phyloP scores from a whole-genome alignment of 2,329 filamentous ascomycete species.

The Fusarium metavorans region DNA sequence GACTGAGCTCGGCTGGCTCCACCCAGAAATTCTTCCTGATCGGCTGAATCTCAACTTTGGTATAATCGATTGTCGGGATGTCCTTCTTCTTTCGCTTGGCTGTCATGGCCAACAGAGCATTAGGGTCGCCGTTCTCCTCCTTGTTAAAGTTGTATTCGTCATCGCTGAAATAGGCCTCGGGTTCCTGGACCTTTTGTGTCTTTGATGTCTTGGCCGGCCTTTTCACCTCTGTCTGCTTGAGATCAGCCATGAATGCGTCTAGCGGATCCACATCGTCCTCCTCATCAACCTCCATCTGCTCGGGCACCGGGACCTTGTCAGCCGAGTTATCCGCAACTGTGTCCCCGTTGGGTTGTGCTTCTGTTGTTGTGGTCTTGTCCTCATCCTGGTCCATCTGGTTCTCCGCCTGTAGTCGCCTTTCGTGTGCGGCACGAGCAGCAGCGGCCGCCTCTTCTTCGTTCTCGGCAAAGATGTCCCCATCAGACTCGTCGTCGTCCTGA shows the following conservation, averaged over 20 bases:
- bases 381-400: conserved; percentile 60
- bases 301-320: conserved; percentile 43
- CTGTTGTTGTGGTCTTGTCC: conserved; percentile 41
- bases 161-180: conserved; percentile 89
- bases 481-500: conserved; percentile 77
- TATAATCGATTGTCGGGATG: conserved; percentile 87
- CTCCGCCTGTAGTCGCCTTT: conserved; percentile 75
- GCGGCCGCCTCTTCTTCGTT: conserved; percentile 91
- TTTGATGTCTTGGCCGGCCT: conserved; percentile 46
- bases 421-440: conserved; percentile 85
- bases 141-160: conserved; percentile 74
- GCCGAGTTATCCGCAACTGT: conserved; percentile 39
- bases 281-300: conserved; percentile 69
- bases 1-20: conserved; percentile 84
- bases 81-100: conserved; percentile 92
- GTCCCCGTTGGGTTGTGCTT: conserved; percentile 47
- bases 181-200: conserved; percentile 71
- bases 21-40: conserved; percentile 97
- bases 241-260: conserved; percentile 94
- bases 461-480: conserved; percentile 80
- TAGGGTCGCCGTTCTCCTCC: conserved; percentile 61
- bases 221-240: conserved; percentile 66
- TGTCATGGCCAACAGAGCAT: conserved; percentile 65
- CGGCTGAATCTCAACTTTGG: conserved; percentile 84
- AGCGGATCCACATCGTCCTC: conserved; percentile 86